phyloP scores from a whole-genome alignment of 768 basidiomycete species.

The Jaapia argillacea region DNA sequence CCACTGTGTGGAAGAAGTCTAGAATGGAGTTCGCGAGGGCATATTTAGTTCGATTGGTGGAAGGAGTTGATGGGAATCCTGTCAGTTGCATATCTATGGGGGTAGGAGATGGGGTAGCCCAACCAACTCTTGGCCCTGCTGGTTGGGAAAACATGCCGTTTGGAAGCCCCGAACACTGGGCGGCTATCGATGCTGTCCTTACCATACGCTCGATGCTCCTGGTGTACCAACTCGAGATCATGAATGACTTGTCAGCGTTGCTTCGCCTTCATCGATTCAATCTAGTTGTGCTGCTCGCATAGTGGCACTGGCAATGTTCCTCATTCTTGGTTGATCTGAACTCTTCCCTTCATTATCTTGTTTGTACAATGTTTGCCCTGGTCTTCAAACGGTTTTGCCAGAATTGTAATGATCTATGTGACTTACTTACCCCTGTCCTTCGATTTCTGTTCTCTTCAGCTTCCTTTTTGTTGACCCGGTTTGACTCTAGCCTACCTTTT shows the following conservation, averaged over 20 bases:
- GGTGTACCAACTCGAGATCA: background rate
- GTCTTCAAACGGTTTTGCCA: too few species aligned
- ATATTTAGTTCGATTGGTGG: background rate
- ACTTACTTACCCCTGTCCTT: too few species aligned
- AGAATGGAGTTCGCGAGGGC: background rate
- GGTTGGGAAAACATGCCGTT: background rate
- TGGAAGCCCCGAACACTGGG: background rate
- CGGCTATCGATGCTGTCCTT: background rate
- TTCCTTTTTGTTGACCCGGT: too few species aligned
- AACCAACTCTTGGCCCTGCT: background rate
- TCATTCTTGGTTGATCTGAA: too few species aligned
- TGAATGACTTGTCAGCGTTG: background rate
- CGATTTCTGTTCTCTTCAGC: too few species aligned
- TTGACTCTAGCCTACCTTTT: too few species aligned
- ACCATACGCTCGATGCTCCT: background rate
- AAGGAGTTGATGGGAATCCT: background rate
- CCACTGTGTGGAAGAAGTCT: background rate
- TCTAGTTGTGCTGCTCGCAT: background rate
- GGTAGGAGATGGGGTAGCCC: background rate
- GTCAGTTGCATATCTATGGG: background rate
- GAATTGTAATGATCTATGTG: too few species aligned
- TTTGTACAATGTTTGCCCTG: too few species aligned
- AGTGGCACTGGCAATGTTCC: too few species aligned
- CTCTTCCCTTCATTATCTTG: too few species aligned
- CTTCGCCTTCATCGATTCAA: background rate